Percentiles rank a stretch among this genome's conserved stretches.
Conservation (phyloP, 805 yeast genomes). For the Phaffomyces opuntiae region DNA sequence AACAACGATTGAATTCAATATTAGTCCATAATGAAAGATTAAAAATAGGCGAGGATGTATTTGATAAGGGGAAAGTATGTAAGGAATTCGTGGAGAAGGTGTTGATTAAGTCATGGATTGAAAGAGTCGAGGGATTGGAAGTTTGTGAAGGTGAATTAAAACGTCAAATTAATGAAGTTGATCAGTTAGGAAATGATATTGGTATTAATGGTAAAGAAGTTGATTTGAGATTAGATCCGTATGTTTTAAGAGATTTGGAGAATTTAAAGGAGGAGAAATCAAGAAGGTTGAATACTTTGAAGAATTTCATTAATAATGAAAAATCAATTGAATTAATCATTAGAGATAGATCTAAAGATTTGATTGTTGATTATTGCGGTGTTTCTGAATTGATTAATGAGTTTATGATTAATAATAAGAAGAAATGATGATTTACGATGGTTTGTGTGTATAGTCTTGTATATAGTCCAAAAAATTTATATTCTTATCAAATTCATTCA, state of each 20-base stretch:
- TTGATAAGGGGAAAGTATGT: constrained; percentile 25
- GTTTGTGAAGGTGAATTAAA: constrained; percentile 31
- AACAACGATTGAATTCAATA: constrained; percentile 35
- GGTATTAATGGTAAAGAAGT: constrained; percentile 16
- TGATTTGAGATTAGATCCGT: constrained; percentile 41
- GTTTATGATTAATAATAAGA: neutral
- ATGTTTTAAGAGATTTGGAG: constrained; percentile 35
- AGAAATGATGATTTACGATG: too few relatives aligned
- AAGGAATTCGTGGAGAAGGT: constrained; percentile 27
- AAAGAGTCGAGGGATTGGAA: constrained; percentile 32
- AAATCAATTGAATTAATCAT: constrained; percentile 34
- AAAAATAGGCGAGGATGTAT: neutral
- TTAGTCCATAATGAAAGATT: constrained; percentile 21
- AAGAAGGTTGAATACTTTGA: constrained; percentile 23
- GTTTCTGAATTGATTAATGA: constrained; percentile 6
- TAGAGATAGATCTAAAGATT: constrained; percentile 27
- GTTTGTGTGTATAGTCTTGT: too few relatives aligned
- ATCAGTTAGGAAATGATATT: constrained; percentile 27
- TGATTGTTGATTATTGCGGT: constrained; percentile 32
- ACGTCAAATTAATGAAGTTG: too few relatives aligned
- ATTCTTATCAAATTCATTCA: constrained; percentile 1
- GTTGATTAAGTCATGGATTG: constrained; percentile 42
- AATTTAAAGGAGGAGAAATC: constrained; percentile 25
- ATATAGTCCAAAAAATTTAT: too few relatives aligned
- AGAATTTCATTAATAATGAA: constrained; percentile 34